Base-by-base conservation (phyloP, 2,329 filamentous ascomycete genomes). In the Aspergillus calidoustus region DNA sequence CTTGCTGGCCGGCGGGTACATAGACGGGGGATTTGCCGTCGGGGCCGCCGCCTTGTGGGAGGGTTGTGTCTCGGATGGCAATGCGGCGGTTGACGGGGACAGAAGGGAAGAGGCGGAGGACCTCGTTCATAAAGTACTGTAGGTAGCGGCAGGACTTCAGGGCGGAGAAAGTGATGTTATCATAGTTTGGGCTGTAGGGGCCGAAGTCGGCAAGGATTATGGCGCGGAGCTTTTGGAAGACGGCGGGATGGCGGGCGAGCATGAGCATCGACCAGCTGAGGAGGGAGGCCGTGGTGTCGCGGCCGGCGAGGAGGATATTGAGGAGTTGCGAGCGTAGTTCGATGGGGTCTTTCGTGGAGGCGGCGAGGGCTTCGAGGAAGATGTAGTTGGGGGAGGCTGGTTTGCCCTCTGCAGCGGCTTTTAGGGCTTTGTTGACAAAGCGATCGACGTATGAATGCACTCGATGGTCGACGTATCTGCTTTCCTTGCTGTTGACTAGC, bases 1-100 rank as follows among this genome's bases (percentile, higher is more conserved):
- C 80, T 6, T 84, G 76, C 1, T 87, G 87, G 69, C 89, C 86
- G 74, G 91, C 89, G 61, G 85, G 84, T 8, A 92, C 77, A 61
- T 87, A 86, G 1, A 94, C 72, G 0, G 90, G 90, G 48, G 82
- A 78, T 1, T 78, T 75, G 43, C 81, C 76, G 73, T 90, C 85
- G 1, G 84, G 82, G 0, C 90, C 90, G 64, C 89, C 89, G 63
- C 90, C 79, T 4, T 66, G 66, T 2, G 80, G 80, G 31, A 83
- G 69, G 11, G 75, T 78, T 1, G 82, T 83, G 64, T 80, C 78
- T 17, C 67, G 68, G 19, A 73, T 60, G 6, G 79, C 78, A 5
- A 69, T 63, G 58, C 80, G 76, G 51, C 74, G 72, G 69, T 84
- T 84, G 62, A 78, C 69, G 0, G 82, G 81, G 4, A 84, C 80